These are phyloP conservation scores for Serendipita vermifera DNA, from an alignment of 768 basidiomycete genomes.

Conservation along the genomic window DNA sequence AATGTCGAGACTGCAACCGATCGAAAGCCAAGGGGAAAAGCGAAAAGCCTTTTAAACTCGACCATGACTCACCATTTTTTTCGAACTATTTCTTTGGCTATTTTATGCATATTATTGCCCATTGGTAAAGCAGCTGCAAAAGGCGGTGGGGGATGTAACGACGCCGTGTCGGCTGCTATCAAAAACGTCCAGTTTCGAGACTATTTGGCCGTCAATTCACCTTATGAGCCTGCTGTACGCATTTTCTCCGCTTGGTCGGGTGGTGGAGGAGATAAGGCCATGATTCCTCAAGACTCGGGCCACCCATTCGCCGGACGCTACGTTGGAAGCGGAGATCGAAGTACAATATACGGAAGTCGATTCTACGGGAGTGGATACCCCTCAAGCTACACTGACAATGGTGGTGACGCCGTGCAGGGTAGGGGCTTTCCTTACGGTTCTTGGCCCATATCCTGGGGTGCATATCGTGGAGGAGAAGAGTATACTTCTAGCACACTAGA, in stretches of 20 bases:
- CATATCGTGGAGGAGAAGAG: conserved; percentile 8
- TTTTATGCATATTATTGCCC: not conserved
- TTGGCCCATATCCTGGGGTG: conserved; percentile 9
- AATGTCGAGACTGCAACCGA: too few species aligned
- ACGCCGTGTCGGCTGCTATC: not conserved
- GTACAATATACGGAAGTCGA: conserved; percentile 1
- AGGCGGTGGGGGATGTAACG: not conserved
- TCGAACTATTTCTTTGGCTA: too few species aligned
- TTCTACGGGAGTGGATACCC: conserved; percentile 8
- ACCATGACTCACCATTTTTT: not conserved
- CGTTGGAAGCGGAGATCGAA: not conserved
- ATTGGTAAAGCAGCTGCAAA: too few species aligned
- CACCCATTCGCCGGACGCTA: not conserved
- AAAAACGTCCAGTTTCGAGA: not conserved
- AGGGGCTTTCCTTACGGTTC: conserved; percentile 8
- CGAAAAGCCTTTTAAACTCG: too few species aligned
- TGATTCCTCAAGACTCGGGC: not conserved
- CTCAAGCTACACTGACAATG: not conserved
- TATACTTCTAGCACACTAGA: not conserved
- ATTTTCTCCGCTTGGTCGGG: not conserved
- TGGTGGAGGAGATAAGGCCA: not conserved
- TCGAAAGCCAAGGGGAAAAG: too few species aligned
- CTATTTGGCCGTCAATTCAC: not conserved
- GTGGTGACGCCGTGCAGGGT: not conserved
- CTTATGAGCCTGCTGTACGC: not conserved